Evolutionary conservation across 306 rosid genomes (phyloP).

Genomic region (Clitoria ternatea): DNA sequence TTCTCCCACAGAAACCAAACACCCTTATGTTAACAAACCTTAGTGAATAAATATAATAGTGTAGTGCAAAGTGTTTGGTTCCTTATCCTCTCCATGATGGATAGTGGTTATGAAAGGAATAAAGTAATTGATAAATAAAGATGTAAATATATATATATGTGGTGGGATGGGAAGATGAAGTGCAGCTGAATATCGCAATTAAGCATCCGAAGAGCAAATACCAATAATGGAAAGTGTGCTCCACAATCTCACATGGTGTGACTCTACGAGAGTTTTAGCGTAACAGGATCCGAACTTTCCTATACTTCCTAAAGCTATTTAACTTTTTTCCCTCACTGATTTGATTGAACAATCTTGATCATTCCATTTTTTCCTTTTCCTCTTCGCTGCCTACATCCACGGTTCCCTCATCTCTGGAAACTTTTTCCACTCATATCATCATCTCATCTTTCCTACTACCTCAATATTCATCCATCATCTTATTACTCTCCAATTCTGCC

Average conservation of each 20-base stretch:
- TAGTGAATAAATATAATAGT: no score
- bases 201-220: slow-evolving; percentile 1
- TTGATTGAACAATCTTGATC: slow-evolving; percentile 36
- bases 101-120: background rate
- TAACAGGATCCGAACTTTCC: slow-evolving; percentile 37
- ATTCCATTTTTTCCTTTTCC: slow-evolving; percentile 34
- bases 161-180: background rate
- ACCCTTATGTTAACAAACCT: no score
- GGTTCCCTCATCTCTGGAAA: slow-evolving; percentile 28
- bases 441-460: slow-evolving; percentile 22
- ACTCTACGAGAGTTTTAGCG: slow-evolving; percentile 33
- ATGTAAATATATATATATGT: background rate
- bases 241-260: slow-evolving; percentile 40
- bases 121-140: background rate
- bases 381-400: slow-evolving; percentile 18
- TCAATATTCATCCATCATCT: slow-evolving; percentile 32
- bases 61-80: no score
- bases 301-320: slow-evolving; percentile 24
- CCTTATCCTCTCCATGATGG: background rate
- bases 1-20: no score
- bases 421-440: slow-evolving; percentile 22
- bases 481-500: no score
- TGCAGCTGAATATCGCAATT: background rate
- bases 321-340: slow-evolving; percentile 34
- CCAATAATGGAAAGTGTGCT: slow-evolving; percentile 32